Evolutionary conservation across 306 rosid genomes (phyloP), one percentile per base, ranked within the genome.

Genomic region (Prunus fruticosa): DNA sequence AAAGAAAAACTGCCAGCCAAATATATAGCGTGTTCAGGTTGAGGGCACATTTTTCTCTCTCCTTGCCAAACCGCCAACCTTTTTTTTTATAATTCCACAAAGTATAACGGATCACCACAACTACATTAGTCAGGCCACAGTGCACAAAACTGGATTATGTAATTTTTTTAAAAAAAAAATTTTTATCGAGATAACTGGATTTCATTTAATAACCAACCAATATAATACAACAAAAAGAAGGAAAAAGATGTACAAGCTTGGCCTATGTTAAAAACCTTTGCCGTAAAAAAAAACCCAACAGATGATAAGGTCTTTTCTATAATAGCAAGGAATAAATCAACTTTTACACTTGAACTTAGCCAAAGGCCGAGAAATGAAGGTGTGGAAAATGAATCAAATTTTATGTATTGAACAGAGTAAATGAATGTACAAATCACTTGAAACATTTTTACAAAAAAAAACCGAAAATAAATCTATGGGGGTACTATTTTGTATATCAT

Each of bases 401-500:
- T 5, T 57, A 30, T 32, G 50, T 30, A 32, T 12, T 53, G 50
- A 53, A 56, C 41, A 2, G 34, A 22, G 38, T 20, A 67, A 38
- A 49, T 73, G 23, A 46, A 72, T 72, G 27, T 56, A 67, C 74
- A 79, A 46, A 72, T 25, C 53, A 49, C 30, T 45, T 18, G 20
- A 38, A 30, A 19, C 53, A 28, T 30, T 72, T 8, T 38, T 72
- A 38, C n/a, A 57, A 25, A 41, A 25, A n/a, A 25, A 28, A 43
- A 5, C 23, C 23, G 16, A 57, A 76, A 67, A n/a, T 3, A 19
- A 19, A 54, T 9, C 61, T 10, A n/a, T n/a, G n/a, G n/a, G n/a
- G n/a, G n/a, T n/a, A n/a, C n/a, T n/a, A 56, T 52, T n/a, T 2
- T 52, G 57, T 52, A 52, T n/a, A n/a, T 8, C 9, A 7, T 11